These are phyloP conservation scores for Ogataea angusta DNA, from an alignment of 805 yeast genomes.

Conservation along the genomic window DNA sequence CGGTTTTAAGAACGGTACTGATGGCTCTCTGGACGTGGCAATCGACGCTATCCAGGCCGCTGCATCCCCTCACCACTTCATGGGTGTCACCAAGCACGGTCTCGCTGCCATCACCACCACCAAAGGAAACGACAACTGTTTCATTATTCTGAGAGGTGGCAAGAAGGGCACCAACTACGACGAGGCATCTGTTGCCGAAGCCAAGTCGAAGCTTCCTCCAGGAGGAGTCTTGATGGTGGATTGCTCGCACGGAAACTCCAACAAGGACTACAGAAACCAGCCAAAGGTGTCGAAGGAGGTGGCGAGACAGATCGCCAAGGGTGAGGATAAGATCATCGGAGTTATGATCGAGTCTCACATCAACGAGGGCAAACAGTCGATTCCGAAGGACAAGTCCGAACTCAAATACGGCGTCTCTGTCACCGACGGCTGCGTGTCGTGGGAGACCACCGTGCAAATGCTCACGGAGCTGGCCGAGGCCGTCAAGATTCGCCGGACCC, in stretches of 20 bases:
- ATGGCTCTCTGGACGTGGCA: constrained; percentile 89
- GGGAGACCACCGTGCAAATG: constrained; percentile 85
- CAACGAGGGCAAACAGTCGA: constrained; percentile 86
- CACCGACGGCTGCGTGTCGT: constrained; percentile 94
- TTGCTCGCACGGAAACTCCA: constrained; percentile 97
- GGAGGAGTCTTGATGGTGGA: constrained; percentile 79
- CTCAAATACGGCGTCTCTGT: constrained; percentile 92
- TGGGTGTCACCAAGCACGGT: constrained; percentile 97
- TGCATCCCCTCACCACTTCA: constrained; percentile 86
- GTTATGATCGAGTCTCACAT: constrained; percentile 94
- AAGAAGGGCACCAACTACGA: constrained; percentile 92
- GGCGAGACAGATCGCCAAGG: constrained; percentile 75
- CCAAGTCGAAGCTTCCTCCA: constrained; percentile 55
- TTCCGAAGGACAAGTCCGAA: constrained; percentile 57
- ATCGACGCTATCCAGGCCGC: constrained; percentile 94
- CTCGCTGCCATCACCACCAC: constrained; percentile 95
- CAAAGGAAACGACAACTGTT: constrained; percentile 91
- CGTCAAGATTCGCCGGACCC: constrained; percentile 72
- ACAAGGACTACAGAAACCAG: constrained; percentile 91
- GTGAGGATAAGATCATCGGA: constrained; percentile 81
- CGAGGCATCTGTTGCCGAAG: constrained; percentile 68
- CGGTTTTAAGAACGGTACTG: constrained; percentile 98
- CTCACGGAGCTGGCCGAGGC: constrained; percentile 77
- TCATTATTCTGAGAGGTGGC: constrained; percentile 95
- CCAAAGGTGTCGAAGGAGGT: constrained; percentile 85